A percentile compares a stretch with the other conserved stretches of the same genome.
Evolutionary conservation across 2,329 filamentous ascomycete genomes (phyloP).

Genomic region (Chaetomium sp.): DNA sequence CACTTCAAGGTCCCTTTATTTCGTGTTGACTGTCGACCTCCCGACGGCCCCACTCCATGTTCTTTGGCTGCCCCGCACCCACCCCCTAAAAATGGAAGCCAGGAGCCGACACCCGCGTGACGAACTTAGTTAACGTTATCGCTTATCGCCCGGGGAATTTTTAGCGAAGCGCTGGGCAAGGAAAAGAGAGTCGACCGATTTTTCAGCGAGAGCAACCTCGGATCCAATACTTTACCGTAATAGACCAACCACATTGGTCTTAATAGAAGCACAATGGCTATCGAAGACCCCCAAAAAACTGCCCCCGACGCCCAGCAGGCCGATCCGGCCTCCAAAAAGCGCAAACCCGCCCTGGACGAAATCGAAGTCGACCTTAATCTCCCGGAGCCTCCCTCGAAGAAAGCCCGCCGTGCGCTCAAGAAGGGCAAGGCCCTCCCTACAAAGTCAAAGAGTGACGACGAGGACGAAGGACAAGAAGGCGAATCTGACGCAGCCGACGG

Average conservation of each 20-base stretch:
- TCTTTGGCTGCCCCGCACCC: too few relatives aligned
- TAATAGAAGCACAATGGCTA: constrained; percentile 11
- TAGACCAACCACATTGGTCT: neutral
- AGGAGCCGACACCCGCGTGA: too few relatives aligned
- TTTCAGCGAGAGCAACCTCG: too few relatives aligned
- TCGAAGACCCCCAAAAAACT: constrained; percentile 13
- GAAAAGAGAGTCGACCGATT: neutral
- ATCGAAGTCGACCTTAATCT: constrained; percentile 84
- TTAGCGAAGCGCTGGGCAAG: neutral
- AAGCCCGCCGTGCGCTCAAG: constrained; percentile 81
- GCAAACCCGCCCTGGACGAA: constrained; percentile 63
- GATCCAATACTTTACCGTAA: neutral
- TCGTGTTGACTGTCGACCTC: too few relatives aligned
- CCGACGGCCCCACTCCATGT: too few relatives aligned
- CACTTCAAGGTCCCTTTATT: too few relatives aligned
- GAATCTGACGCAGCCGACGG: constrained; percentile 29
- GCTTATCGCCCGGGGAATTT: constrained; percentile 20
- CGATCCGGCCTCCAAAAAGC: constrained; percentile 51
- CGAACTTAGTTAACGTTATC: constrained; percentile 11
- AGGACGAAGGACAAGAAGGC: constrained; percentile 30
- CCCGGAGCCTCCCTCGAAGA: constrained; percentile 95
- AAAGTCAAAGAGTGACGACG: constrained; percentile 37
- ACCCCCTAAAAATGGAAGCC: constrained; percentile 4
- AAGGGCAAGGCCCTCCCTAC: constrained; percentile 61
- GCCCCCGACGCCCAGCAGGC: constrained; percentile 6